These are phyloP conservation scores for Aspergillus cavernicola DNA, from an alignment of 495 filamentous ascomycete species.

Conservation along the genomic window DNA sequence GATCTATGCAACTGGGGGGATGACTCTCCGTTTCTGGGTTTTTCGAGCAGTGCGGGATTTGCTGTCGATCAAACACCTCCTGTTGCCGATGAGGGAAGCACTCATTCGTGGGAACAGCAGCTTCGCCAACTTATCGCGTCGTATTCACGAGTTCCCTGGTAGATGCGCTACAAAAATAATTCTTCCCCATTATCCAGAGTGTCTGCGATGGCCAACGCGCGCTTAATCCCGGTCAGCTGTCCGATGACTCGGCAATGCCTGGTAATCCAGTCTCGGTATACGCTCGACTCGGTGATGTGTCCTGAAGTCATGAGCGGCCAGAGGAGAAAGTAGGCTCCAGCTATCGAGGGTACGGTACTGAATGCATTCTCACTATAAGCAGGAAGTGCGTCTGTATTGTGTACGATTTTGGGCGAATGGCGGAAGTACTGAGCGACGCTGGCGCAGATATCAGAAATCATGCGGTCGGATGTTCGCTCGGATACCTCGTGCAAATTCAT, in stretches of 20 bases:
- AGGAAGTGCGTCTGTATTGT: no score
- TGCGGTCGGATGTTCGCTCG: not conserved
- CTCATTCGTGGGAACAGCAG: not conserved
- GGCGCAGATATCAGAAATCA: constrained; percentile 3
- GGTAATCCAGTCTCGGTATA: constrained; percentile 1
- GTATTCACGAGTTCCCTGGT: not conserved
- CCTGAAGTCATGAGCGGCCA: constrained; percentile 3
- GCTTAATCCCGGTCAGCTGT: not conserved
- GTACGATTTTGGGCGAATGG: no score
- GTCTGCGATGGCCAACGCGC: not conserved
- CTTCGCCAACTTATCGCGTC: not conserved
- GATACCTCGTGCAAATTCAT: not conserved
- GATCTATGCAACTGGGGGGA: not conserved
- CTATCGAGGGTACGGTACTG: not conserved
- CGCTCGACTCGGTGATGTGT: not conserved
- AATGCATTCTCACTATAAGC: not conserved
- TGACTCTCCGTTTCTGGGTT: not conserved
- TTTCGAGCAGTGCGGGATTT: not conserved
- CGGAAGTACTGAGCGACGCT: not conserved
- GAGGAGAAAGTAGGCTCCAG: not conserved
- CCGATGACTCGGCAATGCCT: not conserved
- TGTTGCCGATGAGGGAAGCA: not conserved
- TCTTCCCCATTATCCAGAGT: not conserved
- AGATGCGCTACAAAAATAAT: not conserved
- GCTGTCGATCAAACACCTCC: not conserved